phyloP scores from a whole-genome alignment of 2,329 filamentous ascomycete species.

The Taxawa tesnikishii region DNA sequence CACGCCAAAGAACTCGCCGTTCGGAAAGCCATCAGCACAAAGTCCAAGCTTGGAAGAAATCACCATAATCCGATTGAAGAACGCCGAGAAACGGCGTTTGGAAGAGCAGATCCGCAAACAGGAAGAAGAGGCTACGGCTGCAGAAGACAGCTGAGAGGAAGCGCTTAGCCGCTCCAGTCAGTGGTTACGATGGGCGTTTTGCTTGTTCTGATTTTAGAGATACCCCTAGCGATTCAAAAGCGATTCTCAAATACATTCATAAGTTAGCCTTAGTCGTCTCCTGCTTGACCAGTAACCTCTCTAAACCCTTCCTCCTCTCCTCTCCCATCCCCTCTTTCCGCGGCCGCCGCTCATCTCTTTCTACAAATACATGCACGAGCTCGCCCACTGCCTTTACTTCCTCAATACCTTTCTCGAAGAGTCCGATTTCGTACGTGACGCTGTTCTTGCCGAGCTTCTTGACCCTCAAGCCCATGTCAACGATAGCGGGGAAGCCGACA shows the following conservation, averaged over 20 bases:
- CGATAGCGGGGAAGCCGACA: slow-evolving; percentile 67
- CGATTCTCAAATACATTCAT: too few relatives aligned
- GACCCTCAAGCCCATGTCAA: slow-evolving; percentile 72
- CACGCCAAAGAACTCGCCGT: slow-evolving; percentile 13
- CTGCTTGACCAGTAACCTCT: slow-evolving; percentile 15
- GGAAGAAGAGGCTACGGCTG: slow-evolving; percentile 16
- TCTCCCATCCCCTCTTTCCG: slow-evolving; percentile 50
- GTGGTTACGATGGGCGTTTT: too few relatives aligned
- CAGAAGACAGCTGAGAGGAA: background rate
- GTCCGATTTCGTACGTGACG: slow-evolving; percentile 77
- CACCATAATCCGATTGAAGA: slow-evolving; percentile 32
- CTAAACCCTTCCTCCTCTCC: slow-evolving; percentile 36
- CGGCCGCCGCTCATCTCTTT: slow-evolving; percentile 58
- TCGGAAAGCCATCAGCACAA: slow-evolving; percentile 7
- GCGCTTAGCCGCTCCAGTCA: too few relatives aligned
- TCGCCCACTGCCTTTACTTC: slow-evolving; percentile 73
- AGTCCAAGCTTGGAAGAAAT: slow-evolving; percentile 25
- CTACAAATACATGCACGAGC: slow-evolving; percentile 83
- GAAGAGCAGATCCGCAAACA: slow-evolving; percentile 32
- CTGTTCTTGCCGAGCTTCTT: slow-evolving; percentile 76
- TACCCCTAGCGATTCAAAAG: too few relatives aligned
- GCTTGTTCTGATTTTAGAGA: too few relatives aligned
- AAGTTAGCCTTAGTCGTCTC: too few relatives aligned
- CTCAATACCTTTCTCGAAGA: slow-evolving; percentile 66
- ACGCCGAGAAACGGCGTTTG: slow-evolving; percentile 29